Percentiles rank a stretch among this genome's conserved stretches.
Conservation (phyloP, 345 rosid species). For the Camelina laxa region DNA sequence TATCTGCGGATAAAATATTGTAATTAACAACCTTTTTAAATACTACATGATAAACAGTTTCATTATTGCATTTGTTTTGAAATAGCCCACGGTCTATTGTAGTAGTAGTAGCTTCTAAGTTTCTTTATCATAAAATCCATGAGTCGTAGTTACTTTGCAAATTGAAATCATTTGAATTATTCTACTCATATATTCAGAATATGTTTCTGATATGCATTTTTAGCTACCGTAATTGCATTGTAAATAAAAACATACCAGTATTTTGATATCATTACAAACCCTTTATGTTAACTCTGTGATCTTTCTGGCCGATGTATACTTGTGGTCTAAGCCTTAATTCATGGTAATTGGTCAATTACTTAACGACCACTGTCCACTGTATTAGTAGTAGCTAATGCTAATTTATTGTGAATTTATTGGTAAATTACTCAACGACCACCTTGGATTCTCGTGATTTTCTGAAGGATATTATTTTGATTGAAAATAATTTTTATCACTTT, state of each 20-base stretch:
- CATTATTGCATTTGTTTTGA: slow-evolving; percentile 24
- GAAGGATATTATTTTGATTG: background rate
- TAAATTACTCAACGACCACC: background rate
- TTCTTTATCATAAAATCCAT: slow-evolving; percentile 18
- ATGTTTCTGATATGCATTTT: too few species aligned
- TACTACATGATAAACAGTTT: slow-evolving; percentile 1
- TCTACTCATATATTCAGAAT: too few species aligned
- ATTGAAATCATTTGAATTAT: slow-evolving; percentile 31
- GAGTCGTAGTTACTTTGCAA: slow-evolving; percentile 15
- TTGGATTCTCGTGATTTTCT: slow-evolving; percentile 11
- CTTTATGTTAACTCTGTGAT: too few species aligned
- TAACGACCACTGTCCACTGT: background rate
- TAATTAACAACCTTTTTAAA: too few species aligned
- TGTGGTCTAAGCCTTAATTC: background rate
- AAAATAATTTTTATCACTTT: background rate
- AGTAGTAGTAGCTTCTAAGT: slow-evolving; percentile 38
- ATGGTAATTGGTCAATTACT: background rate
- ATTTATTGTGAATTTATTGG: background rate
- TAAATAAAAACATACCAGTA: too few species aligned
- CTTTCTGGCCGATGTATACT: too few species aligned
- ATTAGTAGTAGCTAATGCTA: background rate
- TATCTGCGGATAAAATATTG: background rate
- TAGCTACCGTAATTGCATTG: too few species aligned
- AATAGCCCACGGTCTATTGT: slow-evolving; percentile 7
- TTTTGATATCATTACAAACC: too few species aligned